Conservation (phyloP, 176 grass and related monocot species). For the Luzula sylvatica region DNA sequence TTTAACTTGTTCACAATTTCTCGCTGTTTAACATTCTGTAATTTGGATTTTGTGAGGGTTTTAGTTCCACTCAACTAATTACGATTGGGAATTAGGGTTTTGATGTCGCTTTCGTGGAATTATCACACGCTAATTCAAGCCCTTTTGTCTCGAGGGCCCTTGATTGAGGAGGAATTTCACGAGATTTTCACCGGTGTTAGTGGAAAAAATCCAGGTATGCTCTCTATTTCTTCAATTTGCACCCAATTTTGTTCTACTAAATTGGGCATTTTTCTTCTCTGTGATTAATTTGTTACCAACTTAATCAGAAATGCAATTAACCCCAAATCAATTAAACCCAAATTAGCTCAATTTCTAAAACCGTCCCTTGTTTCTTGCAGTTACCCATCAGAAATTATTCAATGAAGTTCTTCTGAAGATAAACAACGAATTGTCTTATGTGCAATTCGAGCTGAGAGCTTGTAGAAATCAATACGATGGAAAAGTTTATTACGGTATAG, state of each 20-base stretch:
- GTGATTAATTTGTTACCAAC: no score
- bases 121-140: conserved; percentile 71
- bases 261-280: background rate
- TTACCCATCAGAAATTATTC: conserved; percentile 35
- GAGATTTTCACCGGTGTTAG: conserved; percentile 40
- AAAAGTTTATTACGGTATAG: conserved; percentile 53
- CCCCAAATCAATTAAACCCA: background rate
- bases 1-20: background rate
- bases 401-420: conserved; percentile 61
- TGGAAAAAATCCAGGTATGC: conserved; percentile 49
- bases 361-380: conserved; percentile 26
- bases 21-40: background rate
- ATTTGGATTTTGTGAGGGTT: background rate
- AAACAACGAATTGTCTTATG: conserved; percentile 58
- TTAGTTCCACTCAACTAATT: background rate
- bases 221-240: no score
- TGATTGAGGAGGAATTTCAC: conserved; percentile 42
- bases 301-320: background rate
- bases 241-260: background rate
- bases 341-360: conserved; percentile 1
- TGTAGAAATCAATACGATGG: conserved; percentile 83
- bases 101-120: conserved; percentile 38
- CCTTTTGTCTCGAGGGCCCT: conserved; percentile 46
- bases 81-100: conserved; percentile 18
- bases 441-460: conserved; percentile 79